Percentiles rank a stretch among this genome's conserved stretches.
These are phyloP conservation scores for Citrus trifoliata DNA, from an alignment of 345 rosid species.

Conservation along the genomic window DNA sequence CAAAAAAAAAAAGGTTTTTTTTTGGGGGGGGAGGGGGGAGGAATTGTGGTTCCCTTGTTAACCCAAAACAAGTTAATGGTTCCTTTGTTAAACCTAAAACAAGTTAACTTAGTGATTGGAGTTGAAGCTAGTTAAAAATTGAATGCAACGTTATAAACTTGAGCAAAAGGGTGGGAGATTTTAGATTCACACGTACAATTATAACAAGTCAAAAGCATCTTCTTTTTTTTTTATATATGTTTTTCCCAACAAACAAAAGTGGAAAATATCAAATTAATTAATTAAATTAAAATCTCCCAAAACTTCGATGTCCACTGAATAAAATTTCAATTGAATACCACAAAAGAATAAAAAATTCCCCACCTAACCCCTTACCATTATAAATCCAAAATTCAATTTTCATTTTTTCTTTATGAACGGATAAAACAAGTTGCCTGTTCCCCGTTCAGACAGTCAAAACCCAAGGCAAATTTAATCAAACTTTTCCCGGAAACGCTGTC, in stretches of 20 bases:
- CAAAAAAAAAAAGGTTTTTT: too few relatives aligned
- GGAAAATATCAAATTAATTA: not conserved
- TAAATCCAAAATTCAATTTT: not conserved
- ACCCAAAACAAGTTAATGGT: too few relatives aligned
- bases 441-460: not conserved
- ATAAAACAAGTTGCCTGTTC: conserved; percentile 21
- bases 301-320: not conserved
- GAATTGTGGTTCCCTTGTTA: too few relatives aligned
- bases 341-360: not conserved
- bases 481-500: conserved; percentile 6
- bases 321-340: not conserved
- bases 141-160: too few relatives aligned
- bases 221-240: not conserved
- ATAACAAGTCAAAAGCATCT: not conserved
- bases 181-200: too few relatives aligned
- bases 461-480: too few relatives aligned
- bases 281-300: not conserved
- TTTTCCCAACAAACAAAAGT: not conserved
- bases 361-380: not conserved
- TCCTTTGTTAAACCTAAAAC: too few relatives aligned
- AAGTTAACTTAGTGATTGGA: too few relatives aligned
- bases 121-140: too few relatives aligned
- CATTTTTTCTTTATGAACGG: not conserved
- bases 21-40: too few relatives aligned
- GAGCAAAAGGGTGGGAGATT: too few relatives aligned